Evolutionary conservation across 306 rosid species (phyloP), one percentile per base, ranked within the genome.

Genomic region (Glycine tomentella): DNA sequence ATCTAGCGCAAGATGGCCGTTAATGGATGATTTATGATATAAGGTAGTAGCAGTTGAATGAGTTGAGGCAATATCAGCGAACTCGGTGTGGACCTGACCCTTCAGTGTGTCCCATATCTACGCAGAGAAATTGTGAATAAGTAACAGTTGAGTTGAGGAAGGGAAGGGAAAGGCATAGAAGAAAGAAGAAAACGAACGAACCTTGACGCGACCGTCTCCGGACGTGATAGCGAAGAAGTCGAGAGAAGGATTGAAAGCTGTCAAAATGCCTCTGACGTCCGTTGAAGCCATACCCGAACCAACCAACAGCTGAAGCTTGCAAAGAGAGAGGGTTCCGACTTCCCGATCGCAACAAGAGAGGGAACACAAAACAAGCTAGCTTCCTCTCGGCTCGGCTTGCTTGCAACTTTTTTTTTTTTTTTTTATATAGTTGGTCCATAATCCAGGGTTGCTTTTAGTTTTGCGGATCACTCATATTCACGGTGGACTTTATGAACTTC

Each of bases 141-240:
- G 8, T 6, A 49, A 70, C 20, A 11, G 25, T 49, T 9, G 16
- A 9, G n/a, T 25, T 25, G 31, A 25, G 10, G 36, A 17, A 42
- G 48, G 14, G 82, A 65, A 16, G 12, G 9, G 7, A 69, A 46
- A 33, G 58, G 34, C 15, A 53, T 4, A 49, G 2, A 16, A 62
- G 8, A 0, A 50, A 13, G 0, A 11, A 36, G 40, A 36, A 36
- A 36, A 4, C 40, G 4, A 63, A 52, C 6, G 40, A 71, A 92
- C 98, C 98, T 94, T 95, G 10, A 95, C 87, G 40, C 99, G 95
- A 34, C 99, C 98, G 85, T 91, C 99, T 3, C 99, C 99, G 34
- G 96, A 68, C 81, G 92, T 82, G 64, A 93, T 81, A 76, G 99
- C 98, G 49, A 95, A 85, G 71, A 87, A 89, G 80, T 93, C 96